Conservation (phyloP, 441 rosid species). For the Rhodomyrtus psidioides region DNA sequence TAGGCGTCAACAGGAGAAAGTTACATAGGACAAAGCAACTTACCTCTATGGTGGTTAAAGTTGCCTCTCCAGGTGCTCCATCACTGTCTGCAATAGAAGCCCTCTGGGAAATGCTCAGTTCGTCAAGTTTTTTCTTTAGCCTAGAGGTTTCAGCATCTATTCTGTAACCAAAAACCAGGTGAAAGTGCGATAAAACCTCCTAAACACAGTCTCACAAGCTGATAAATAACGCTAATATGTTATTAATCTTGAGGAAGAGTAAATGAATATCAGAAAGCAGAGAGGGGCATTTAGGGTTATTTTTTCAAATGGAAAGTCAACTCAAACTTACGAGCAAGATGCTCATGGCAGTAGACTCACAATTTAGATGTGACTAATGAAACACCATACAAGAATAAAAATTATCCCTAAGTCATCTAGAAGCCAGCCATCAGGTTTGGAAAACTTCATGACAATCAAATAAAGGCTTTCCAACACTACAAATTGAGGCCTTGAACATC, state of each 20-base stretch:
- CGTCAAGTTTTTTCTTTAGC: conserved; percentile 67
- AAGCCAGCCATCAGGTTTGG: background rate
- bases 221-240: background rate
- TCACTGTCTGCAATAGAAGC: conserved; percentile 33
- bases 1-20: background rate
- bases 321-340: background rate
- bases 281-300: background rate
- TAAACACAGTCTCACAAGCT: background rate
- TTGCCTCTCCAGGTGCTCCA: conserved; percentile 32
- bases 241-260: background rate
- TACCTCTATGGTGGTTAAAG: conserved; percentile 63
- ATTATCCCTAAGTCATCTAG: background rate
- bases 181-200: conserved; percentile 6
- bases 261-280: background rate
- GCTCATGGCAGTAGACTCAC: background rate
- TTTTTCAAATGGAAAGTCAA: background rate
- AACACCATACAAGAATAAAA: background rate
- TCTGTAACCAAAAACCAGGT: conserved; percentile 39
- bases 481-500: background rate
- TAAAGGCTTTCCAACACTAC: background rate
- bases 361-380: background rate
- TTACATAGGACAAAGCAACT: conserved; percentile 10
- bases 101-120: conserved; percentile 26
- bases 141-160: conserved; percentile 73
- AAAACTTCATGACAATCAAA: background rate